These are phyloP conservation scores for Artemisia tridentata DNA, from an alignment of 129 eudicot genomes.

Conservation along the genomic window DNA sequence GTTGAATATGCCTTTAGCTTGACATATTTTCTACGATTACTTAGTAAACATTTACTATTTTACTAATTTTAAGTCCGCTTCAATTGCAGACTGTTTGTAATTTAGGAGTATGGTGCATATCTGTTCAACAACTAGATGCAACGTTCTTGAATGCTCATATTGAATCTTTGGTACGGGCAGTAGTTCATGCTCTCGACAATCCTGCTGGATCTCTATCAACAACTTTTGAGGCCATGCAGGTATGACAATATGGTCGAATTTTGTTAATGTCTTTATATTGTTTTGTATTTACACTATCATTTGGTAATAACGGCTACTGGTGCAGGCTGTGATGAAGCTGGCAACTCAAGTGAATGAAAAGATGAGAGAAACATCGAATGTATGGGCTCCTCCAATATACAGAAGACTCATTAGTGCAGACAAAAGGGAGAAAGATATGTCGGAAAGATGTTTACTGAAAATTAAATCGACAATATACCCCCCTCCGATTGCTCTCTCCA, in stretches of 20 bases:
- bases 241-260: constrained; percentile 20
- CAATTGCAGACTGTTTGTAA: constrained; percentile 74
- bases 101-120: constrained; percentile 89
- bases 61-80: neutral
- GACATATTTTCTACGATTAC: neutral
- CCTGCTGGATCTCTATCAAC: constrained; percentile 82
- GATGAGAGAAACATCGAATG: constrained; percentile 63
- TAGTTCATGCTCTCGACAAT: constrained; percentile 81
- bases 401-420: constrained; percentile 78
- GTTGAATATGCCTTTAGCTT: constrained; percentile 29
- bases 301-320: constrained; percentile 9
- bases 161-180: constrained; percentile 56
- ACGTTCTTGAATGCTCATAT: constrained; percentile 46
- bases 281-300: neutral
- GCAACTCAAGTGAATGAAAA: constrained; percentile 53
- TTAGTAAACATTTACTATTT: neutral
- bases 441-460: constrained; percentile 75
- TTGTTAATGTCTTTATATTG: constrained; percentile 8
- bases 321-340: constrained; percentile 70
- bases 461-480: constrained; percentile 47
- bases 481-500: constrained; percentile 63
- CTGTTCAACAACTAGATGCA: constrained; percentile 70
- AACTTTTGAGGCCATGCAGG: constrained; percentile 94
- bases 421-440: constrained; percentile 83
- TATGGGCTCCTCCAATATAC: constrained; percentile 82